Base-by-base conservation (phyloP, 2,329 filamentous ascomycete genomes). In the Paracoccidioides brasiliensis region DNA sequence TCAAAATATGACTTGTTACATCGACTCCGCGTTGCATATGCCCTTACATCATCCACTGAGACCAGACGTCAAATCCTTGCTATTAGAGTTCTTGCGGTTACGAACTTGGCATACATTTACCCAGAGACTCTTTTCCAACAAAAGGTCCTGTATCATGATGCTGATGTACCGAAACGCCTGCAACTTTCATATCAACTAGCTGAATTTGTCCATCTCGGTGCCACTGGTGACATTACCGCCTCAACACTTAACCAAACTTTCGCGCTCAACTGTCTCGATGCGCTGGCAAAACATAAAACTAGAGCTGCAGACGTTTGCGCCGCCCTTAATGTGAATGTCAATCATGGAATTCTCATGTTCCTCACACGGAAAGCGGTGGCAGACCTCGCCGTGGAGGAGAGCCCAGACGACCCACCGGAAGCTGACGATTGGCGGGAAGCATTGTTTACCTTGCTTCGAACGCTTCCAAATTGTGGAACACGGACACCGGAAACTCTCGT, bases 251-350 rank as follows among this genome's bases (percentile, higher is more conserved):
- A 95, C 28, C 91, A 97, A 69, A 88, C 88, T 2, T 82, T 90
- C 57, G 87, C 89, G 6, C 76, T 98, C 53, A 80, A 82, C 53
- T 80, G 91, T 0, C 76, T 99, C 52, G 90, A 96, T 67, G 87
- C 88, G n/a, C 78, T 98, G 56, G 83, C 88, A 5, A 86, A 83
- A 66, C 88, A 88, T 67, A 85, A 86, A 63, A 75, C 79, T 56
- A 90, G 89, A 65, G 81, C 85, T 35, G 76, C 82, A 38, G 93
- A 98, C 67, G 85, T 98, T 30, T 84, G 90, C 60, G 84, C 88
- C 44, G 90, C 93, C n/a, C 76, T 99, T 44, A 95, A 90, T 64
- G 88, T 94, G 54, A 95, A 91, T 63, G 91, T 97, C 41, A 97
- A 95, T 64, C 94, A 98, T 64, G 94, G 93, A 12, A 86, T 97